A percentile compares a stretch with the other conserved stretches of the same genome.
These are phyloP conservation scores for Ascochyta koolunga DNA, from an alignment of 2,329 filamentous ascomycete species.

Conservation along the genomic window DNA sequence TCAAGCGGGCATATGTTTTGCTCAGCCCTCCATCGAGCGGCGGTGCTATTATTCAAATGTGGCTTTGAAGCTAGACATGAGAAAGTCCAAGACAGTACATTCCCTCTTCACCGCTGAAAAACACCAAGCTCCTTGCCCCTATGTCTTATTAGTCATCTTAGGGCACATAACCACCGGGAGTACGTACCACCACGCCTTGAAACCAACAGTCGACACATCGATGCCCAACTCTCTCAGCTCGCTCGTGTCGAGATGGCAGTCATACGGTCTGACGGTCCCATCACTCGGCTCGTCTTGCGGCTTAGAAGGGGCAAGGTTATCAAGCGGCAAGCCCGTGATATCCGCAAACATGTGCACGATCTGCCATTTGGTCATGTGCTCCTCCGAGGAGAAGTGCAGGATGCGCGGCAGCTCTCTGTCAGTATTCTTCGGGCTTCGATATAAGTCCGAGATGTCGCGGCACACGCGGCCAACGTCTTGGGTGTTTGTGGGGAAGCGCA, in stretches of 20 bases:
- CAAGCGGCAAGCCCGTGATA: slow-evolving; percentile 75
- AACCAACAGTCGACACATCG: slow-evolving; percentile 74
- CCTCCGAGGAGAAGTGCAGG: slow-evolving; percentile 86
- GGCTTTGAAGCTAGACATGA: too few species aligned
- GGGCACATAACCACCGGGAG: background rate
- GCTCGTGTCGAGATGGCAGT: slow-evolving; percentile 84
- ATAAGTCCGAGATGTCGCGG: slow-evolving; percentile 74
- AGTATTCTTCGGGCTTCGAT: slow-evolving; percentile 48
- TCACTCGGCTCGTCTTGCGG: slow-evolving; percentile 73
- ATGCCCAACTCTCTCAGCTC: slow-evolving; percentile 75
- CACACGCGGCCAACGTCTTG: slow-evolving; percentile 83
- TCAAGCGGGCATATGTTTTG: too few species aligned
- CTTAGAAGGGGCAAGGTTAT: slow-evolving; percentile 63
- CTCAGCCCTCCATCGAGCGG: too few species aligned
- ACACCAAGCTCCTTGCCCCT: slow-evolving; percentile 44
- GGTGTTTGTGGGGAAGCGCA: slow-evolving; percentile 86
- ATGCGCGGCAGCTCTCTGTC: slow-evolving; percentile 66
- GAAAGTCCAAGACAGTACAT: background rate
- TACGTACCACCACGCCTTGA: slow-evolving; percentile 76
- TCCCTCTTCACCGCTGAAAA: slow-evolving; percentile 23
- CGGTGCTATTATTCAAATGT: background rate
- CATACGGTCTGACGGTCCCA: slow-evolving; percentile 79
- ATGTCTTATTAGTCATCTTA: slow-evolving; percentile 15
- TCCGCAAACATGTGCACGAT: slow-evolving; percentile 80
- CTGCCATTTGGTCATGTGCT: slow-evolving; percentile 86